Evolutionary conservation across 163 green algal species (phyloP), one percentile per base, ranked within the genome.

Genomic region (Scenedesmus sp.): DNA sequence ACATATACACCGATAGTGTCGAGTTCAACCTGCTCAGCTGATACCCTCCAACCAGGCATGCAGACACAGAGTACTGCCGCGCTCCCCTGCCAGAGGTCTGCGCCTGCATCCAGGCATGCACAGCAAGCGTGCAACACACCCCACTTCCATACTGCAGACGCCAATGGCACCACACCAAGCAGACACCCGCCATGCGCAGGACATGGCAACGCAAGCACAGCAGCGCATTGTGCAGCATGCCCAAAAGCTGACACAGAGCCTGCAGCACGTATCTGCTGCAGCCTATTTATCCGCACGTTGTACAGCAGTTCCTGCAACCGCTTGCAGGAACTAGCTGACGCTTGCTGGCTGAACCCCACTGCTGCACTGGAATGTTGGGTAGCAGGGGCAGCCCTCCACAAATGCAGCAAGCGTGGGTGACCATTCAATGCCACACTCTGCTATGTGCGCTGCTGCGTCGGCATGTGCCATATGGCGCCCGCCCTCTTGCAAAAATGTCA

Each of bases 401-500:
- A 52, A 5, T 52, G 13, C 66, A 52, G 23, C 20, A 26, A 15
- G 23, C 20, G 1, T 79, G 70, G 7, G 23, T 52, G 5, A 18
- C 70, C 20, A 10, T 6, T 0, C 2, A 52, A n/a, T 4, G 46
- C 2, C 23, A n/a, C 23, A 52, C 1, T 79, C 23, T n/a, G 70
- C 70, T 79, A 23, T 23, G 6, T 79, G 12, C 2, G 70, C 70
- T 52, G 23, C 20, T 79, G 70, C 13, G 23, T 52, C 23, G 7
- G 70, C 70, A 79, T 79, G 46, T 46, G 70, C 70, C 70, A 52
- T 79, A 79, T 79, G 20, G 23, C 70, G 34, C 34, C 34, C 0
- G 34, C 18, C 70, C 70, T 52, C 70, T 79, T 79, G 70, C 70
- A 79, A 79, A 79, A 79, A 23, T 79, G 70, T 79, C 70, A 23